phyloP scores from a whole-genome alignment of 176 grass and related monocot genomes.

The Oryza nivara region DNA sequence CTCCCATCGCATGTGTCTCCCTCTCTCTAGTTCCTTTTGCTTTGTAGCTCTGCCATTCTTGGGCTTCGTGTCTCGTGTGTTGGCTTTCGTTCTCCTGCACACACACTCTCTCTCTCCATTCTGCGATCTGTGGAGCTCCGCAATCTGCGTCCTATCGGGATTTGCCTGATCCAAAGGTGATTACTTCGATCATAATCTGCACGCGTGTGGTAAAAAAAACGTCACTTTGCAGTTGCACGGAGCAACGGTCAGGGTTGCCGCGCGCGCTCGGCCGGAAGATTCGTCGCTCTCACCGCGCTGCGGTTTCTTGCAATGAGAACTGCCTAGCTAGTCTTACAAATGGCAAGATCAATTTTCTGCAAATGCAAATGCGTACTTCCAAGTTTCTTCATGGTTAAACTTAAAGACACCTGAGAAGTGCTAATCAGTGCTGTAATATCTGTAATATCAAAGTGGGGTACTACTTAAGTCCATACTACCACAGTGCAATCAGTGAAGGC shows the following conservation, averaged over 20 bases:
- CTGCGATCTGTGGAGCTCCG: conserved; percentile 1
- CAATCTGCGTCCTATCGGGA: conserved; percentile 35
- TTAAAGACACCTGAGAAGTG: neutral
- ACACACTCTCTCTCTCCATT: neutral
- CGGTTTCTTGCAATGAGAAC: neutral
- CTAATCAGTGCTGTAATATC: neutral
- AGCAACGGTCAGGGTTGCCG: conserved; percentile 18
- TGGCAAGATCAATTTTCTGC: conserved; percentile 6
- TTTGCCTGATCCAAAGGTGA: conserved; percentile 63
- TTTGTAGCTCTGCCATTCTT: conserved; percentile 49
- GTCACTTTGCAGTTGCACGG: conserved; percentile 32
- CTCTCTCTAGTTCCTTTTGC: conserved; percentile 50
- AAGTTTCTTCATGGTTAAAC: neutral
- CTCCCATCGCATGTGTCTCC: neutral
- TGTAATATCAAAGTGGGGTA: neutral
- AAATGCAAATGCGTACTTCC: neutral
- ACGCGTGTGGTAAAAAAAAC: conserved; percentile 50
- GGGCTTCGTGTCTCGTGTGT: conserved; percentile 32
- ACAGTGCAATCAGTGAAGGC: neutral
- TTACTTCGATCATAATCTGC: conserved; percentile 54
- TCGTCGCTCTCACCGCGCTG: neutral
- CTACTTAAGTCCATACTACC: neutral
- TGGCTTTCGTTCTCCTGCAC: conserved; percentile 10
- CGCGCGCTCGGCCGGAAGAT: neutral
- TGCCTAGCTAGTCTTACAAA: neutral